Percentiles rank a stretch among this genome's conserved stretches.
Conservation (phyloP, 140 eudicot genomes). For the Artemisia princeps region DNA sequence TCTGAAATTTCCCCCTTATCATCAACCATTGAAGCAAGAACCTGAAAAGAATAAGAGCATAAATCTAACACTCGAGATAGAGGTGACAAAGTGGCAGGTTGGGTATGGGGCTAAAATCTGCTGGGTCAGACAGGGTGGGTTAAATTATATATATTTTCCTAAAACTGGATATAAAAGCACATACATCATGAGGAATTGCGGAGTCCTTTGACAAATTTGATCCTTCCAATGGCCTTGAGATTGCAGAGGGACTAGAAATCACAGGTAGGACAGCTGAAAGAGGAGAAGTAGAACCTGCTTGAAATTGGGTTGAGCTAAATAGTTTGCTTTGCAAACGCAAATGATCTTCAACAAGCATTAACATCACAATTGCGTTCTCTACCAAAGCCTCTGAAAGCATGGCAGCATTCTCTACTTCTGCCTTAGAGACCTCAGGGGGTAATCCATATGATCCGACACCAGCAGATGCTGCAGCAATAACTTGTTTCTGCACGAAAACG, state of each 20-base stretch:
- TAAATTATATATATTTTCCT: neutral
- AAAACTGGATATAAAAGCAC: constrained; percentile 22
- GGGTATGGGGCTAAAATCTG: neutral
- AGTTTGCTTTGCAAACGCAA: constrained; percentile 70
- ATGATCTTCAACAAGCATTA: constrained; percentile 97
- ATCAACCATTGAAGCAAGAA: constrained; percentile 75
- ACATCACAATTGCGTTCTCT: constrained; percentile 79
- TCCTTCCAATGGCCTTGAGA: constrained; percentile 37
- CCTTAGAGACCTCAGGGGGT: constrained; percentile 61
- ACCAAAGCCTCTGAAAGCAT: constrained; percentile 80
- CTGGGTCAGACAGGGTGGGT: neutral
- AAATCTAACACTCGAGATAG: constrained; percentile 15
- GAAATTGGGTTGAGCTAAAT: constrained; percentile 36
- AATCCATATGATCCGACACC: constrained; percentile 77
- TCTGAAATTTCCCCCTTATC: constrained; percentile 57
- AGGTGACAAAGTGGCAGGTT: neutral
- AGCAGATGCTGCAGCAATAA: constrained; percentile 90
- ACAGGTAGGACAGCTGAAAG: constrained; percentile 34
- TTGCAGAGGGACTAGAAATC: constrained; percentile 33
- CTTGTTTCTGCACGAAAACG: constrained; percentile 57
- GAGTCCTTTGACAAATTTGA: constrained; percentile 36
- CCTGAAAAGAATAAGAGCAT: constrained; percentile 36
- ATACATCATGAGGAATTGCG: constrained; percentile 64
- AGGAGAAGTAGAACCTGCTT: constrained; percentile 45
- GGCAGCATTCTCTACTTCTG: constrained; percentile 82